Percentiles rank a stretch among this genome's conserved stretches.
Conservation (phyloP, 306 rosid genomes). For the Hylodesmum podocarpum region DNA sequence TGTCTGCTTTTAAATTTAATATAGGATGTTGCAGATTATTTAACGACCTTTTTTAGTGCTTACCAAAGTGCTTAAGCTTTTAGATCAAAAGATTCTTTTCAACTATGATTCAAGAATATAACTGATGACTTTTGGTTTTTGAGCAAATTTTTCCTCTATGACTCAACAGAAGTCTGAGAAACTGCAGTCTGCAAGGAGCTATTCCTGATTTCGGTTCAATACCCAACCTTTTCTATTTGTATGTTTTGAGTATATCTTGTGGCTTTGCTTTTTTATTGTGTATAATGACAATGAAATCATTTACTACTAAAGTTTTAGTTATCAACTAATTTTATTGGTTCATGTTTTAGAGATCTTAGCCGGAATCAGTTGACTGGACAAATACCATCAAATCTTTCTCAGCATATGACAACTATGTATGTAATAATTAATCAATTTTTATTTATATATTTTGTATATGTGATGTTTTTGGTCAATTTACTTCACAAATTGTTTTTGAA, state of each 20-base stretch:
- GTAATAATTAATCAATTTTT: constrained; percentile 20
- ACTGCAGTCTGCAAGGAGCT: constrained; percentile 79
- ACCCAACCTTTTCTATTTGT: constrained; percentile 65
- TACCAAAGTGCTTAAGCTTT: neutral
- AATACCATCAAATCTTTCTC: constrained; percentile 58
- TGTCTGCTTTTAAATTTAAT: neutral
- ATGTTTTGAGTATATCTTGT: constrained; percentile 39
- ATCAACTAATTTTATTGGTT: constrained; percentile 29
- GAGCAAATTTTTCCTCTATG: constrained; percentile 33
- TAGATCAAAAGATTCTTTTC: neutral
- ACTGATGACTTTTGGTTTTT: neutral
- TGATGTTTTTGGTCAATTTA: neutral
- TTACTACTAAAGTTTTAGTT: constrained; percentile 1
- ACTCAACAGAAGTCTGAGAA: constrained; percentile 79
- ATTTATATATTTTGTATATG: neutral
- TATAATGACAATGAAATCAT: neutral
- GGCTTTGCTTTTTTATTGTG: neutral
- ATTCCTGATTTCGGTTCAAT: constrained; percentile 72
- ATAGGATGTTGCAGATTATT: constrained; percentile 14
- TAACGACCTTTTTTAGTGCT: neutral
- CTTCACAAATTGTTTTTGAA: constrained; percentile 1
- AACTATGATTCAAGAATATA: constrained; percentile 5
- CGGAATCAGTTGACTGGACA: constrained; percentile 66
- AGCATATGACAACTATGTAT: constrained; percentile 73
- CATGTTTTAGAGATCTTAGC: constrained; percentile 75